Percentiles rank a stretch among this genome's conserved stretches.
Conservation (phyloP, 176 grass and related monocot genomes). For the Pharus latifolius region DNA sequence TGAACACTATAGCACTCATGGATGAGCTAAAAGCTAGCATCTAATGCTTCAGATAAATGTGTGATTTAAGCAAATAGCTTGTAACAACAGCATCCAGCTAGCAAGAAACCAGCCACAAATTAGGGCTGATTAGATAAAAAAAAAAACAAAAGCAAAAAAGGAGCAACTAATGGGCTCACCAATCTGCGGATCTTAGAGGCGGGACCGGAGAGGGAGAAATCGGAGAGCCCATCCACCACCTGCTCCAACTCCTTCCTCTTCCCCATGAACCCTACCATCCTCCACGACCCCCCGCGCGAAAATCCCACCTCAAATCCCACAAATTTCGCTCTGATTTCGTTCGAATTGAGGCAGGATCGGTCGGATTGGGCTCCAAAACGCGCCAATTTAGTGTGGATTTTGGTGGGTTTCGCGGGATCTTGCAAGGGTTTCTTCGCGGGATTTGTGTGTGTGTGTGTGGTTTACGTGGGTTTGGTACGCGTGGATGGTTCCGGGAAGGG, state of each 20-base stretch:
- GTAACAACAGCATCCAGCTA: no score
- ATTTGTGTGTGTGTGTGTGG: background rate
- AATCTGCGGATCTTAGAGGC: constrained; percentile 54
- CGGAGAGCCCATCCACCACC: constrained; percentile 40
- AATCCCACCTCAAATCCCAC: background rate
- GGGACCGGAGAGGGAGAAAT: constrained; percentile 43
- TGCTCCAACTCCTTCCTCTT: constrained; percentile 76
- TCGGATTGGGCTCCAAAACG: background rate
- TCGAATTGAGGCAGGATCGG: background rate
- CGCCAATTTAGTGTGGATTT: background rate
- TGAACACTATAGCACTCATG: no score
- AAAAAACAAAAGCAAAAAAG: background rate
- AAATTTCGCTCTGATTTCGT: background rate
- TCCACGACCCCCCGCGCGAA: background rate
- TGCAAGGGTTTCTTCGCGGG: background rate
- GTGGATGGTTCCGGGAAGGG: constrained; percentile 20
- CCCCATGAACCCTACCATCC: constrained; percentile 44
- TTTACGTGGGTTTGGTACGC: background rate
- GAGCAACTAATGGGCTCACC: constrained; percentile 15
- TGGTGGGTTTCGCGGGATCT: constrained; percentile 25
- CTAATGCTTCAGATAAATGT: no score
- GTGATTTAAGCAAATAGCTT: no score
- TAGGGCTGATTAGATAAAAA: no score
- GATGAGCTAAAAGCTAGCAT: no score
- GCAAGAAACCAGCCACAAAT: no score